Base-by-base conservation (phyloP, 202 grass and related monocot genomes). In the Zizania palustris region DNA sequence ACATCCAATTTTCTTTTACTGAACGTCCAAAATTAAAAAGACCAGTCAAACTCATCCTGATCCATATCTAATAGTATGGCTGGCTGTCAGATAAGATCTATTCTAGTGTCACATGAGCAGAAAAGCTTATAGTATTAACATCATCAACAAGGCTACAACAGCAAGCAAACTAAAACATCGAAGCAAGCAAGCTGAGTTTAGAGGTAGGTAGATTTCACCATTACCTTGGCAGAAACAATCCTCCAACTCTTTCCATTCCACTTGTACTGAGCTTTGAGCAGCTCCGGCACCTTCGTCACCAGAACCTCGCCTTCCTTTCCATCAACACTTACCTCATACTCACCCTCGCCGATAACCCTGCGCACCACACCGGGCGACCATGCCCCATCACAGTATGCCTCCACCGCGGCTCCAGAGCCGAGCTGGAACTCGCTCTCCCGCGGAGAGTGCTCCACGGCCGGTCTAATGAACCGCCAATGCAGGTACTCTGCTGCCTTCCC, bases 281-380 rank as follows among this genome's bases (percentile, higher is more conserved):
- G 53, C 53, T 71, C 71, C 3, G 9, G 58, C 6, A 81, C 60
- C 65, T 62, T 81, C 0, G 19, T 73, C 5, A 73, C 44, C 44
- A 73, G 5, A 54, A 67, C 7, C 54, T 81, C 60, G 1, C 3
- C 3, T 9, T 72, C 45, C 51, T 81, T 81, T 1, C 72, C 67
- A 20, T 9, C 16, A 1, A 85, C 0, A 0, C 14, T 12, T 42
- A 88, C 53, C 72, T 67, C 77, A 21, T 35, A 88, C 72, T 85
- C 82, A 2, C 51, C 60, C 0, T 82, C 53, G 0, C 58, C 63
- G 4, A 80, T 21, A 14, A 67, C 42, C 35, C 59, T 80, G 6
- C 33, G 10, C 15, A 97, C 71, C 0, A 90, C 36, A 3, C 86
- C 93, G 0, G 81, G 84, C 33, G 86, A 91, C 90, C 93, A 97